Base-by-base conservation (phyloP, 1,284 basidiomycete species). In the Waitea zeae region DNA sequence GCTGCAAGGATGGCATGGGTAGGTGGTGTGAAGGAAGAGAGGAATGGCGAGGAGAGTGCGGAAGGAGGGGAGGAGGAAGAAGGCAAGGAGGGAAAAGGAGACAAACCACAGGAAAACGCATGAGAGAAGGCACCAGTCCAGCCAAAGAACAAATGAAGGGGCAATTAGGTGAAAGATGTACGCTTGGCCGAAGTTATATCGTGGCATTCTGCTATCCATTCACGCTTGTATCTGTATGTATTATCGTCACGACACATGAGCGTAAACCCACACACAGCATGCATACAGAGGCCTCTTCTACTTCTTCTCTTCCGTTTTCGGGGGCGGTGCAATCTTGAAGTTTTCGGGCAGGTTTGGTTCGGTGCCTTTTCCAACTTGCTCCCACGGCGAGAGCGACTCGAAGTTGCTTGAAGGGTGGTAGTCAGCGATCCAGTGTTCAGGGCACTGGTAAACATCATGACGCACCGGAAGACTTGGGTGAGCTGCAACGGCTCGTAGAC, bases 401-500 rank as follows among this genome's bases (percentile, higher is more conserved):
- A 97, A 97, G 67, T 97, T 96, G 38, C 87, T 88, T 42, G 14
- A 36, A 20, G 15, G 7, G 12, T 22, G 12, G 34, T 30, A n/a
- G 6, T 30, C 22, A 27, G 26, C 35, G 17, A 32, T 14, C 7
- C 24, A 6, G 34, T 28, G 15, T 26, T 7, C 7, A 30, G 12
- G 20, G 14, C 36, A 18, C 45, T 30, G 28, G 18, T 20, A 15
- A n/a, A n/a, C n/a, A n/a, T n/a, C n/a, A 9, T 11, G 30, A 53
- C 63, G 41, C 45, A 88, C 84, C 93, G 75, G 78, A 95, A 98
- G 30, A 93, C 93, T 58, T 98, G 95, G 6, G 92, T 92, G 44
- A 99, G 70, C 54, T 99, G 95, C 38, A 98, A 64, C 18, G 95
- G 95, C 55, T 99, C 95, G 49, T 93, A 93, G 17, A 98, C 90